A percentile compares a stretch with the other conserved stretches of the same genome.
These are phyloP conservation scores for Aquilaria sinensis DNA, from an alignment of 345 rosid species.

Conservation along the genomic window DNA sequence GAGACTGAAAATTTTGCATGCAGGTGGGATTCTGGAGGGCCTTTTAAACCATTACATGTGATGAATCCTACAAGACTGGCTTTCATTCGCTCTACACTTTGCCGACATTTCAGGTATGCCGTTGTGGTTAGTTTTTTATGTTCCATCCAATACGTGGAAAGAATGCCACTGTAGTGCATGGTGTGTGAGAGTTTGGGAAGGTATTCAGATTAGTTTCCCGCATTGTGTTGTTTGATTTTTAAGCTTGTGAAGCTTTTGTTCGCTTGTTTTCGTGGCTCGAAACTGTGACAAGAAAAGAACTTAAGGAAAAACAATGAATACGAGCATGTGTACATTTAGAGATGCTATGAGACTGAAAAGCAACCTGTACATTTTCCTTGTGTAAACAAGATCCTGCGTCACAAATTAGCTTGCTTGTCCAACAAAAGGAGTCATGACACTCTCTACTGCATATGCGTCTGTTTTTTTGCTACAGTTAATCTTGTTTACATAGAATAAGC, in stretches of 20 bases:
- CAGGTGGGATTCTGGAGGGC: constrained; percentile 97
- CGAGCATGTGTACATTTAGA: no score
- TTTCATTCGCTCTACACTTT: constrained; percentile 86
- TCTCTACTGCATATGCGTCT: neutral
- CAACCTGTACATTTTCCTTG: neutral
- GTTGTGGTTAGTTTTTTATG: neutral
- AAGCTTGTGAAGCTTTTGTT: neutral
- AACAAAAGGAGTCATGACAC: no score
- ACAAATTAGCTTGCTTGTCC: no score
- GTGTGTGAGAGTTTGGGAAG: no score
- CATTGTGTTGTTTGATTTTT: neutral
- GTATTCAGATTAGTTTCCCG: neutral
- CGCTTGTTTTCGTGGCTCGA: neutral
- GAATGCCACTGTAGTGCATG: no score
- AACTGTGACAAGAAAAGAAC: no score
- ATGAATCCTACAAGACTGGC: constrained; percentile 89
- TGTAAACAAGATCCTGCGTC: neutral
- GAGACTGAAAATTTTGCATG: neutral
- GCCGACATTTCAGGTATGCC: constrained; percentile 70
- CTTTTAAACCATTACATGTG: constrained; percentile 77
- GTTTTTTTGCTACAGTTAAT: no score
- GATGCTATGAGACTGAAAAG: neutral
- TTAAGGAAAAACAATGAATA: no score
- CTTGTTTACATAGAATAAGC: no score
- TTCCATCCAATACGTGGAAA: neutral